Evolutionary conservation across 2,329 filamentous ascomycete species (phyloP), one percentile per base, ranked within the genome.

Genomic region (Ceratocystis colombiana): DNA sequence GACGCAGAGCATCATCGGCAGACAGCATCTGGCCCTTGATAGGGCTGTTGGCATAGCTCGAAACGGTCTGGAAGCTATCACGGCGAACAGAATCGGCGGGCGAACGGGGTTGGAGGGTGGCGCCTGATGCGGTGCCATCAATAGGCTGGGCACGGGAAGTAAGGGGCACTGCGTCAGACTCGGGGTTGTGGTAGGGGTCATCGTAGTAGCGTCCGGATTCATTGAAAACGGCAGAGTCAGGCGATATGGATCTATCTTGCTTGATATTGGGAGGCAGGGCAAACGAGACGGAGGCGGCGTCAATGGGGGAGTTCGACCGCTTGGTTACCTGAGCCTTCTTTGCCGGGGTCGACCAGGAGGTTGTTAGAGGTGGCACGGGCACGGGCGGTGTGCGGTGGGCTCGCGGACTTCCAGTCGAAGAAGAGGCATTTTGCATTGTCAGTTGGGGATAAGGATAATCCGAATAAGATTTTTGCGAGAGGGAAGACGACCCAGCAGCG

Each of bases 31-130:
- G 67, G 17, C 50, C 48, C 10, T 64, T 65, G n/a, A 64, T 63
- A 3, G 83, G 79, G 68, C 82, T 82, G 71, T 83, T 85, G 66
- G 80, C 82, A 71, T 82, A 69, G 67, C 81, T 80, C 1, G 79
- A 80, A 20, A 83, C 77, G 0, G 81, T 84, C 72, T 84, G 81
- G 67, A 84, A 84, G 69, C 84, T 84, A 69, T 83, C 79, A 67
- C 79, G 77, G 41, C 77, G 74, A 64, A 77, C 76, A 15, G 76
- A 71, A 20, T 80, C 79, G 3, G 72, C 70, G 20, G 73, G 73
- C 17, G 67, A 68, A 5, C 74, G 74, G 20, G 79, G 75, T 50
- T 73, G 72, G 45, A 83, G 73, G 15, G 79, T 76, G 20, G 81
- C 79, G 5, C 64, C 64, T 3, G 64, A 45, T 3, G 61, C 61